Percentiles rank a stretch among this genome's conserved stretches.
These are phyloP conservation scores for Cymodocea nodosa DNA, from an alignment of 116 monocot species.

Conservation along the genomic window DNA sequence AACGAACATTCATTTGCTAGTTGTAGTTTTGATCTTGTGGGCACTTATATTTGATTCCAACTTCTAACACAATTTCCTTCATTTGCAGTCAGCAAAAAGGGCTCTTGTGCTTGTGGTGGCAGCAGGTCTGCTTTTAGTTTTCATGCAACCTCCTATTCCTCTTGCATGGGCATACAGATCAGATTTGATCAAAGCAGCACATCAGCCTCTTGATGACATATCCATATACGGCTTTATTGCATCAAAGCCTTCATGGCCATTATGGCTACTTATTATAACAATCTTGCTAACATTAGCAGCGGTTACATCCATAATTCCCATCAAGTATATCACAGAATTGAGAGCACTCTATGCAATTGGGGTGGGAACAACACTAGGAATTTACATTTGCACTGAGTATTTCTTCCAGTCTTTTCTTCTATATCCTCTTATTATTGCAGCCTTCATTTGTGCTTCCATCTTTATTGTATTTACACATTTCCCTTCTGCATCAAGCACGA, in stretches of 20 bases:
- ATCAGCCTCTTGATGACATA: constrained; percentile 68
- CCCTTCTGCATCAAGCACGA: constrained; percentile 84
- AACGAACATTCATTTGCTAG: neutral
- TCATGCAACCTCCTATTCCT: constrained; percentile 87
- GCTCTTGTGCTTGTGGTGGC: constrained; percentile 57
- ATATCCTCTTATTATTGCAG: constrained; percentile 66
- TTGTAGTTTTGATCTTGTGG: neutral
- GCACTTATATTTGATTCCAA: neutral
- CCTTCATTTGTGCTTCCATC: constrained; percentile 63
- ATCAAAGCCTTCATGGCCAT: constrained; percentile 84
- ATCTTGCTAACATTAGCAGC: constrained; percentile 79
- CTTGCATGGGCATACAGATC: constrained; percentile 74
- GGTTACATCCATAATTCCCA: constrained; percentile 67
- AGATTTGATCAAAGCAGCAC: constrained; percentile 70
- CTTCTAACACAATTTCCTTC: constrained; percentile 2
- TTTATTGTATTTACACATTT: constrained; percentile 87
- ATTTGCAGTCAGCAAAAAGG: constrained; percentile 69
- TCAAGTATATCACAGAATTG: constrained; percentile 86
- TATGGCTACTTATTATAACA: constrained; percentile 81
- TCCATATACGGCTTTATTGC: constrained; percentile 82
- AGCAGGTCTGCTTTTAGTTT: constrained; percentile 57
- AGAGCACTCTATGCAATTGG: constrained; percentile 73
- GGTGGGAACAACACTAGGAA: constrained; percentile 62
- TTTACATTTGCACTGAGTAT: constrained; percentile 75
- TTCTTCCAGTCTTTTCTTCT: constrained; percentile 73